These are phyloP conservation scores for Xanthoparmelia taractica DNA, from an alignment of 495 filamentous ascomycete species.

Conservation along the genomic window DNA sequence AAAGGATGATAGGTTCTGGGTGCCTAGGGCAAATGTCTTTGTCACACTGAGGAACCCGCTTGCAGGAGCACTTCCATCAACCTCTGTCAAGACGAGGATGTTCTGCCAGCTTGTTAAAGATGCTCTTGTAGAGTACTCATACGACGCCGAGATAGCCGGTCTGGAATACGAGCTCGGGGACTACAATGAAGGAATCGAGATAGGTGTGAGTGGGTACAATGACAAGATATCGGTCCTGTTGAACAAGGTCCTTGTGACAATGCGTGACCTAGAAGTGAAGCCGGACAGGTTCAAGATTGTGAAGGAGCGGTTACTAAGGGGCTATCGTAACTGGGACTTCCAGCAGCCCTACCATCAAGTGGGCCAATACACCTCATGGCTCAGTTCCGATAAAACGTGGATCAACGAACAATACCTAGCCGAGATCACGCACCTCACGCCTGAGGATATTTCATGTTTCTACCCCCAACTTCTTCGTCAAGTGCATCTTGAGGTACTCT, in stretches of 20 bases:
- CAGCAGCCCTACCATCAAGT: constrained; percentile 86
- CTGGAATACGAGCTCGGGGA: constrained; percentile 71
- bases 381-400: constrained; percentile 68
- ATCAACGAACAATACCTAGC: constrained; percentile 72
- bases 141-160: constrained; percentile 91
- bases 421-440: constrained; percentile 66
- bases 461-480: constrained; percentile 74
- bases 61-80: constrained; percentile 67
- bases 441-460: constrained; percentile 67
- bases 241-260: constrained; percentile 81
- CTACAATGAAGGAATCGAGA: constrained; percentile 63
- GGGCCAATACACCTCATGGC: constrained; percentile 72
- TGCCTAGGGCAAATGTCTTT: constrained; percentile 83
- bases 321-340: constrained; percentile 77
- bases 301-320: constrained; percentile 73
- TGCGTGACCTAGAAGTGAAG: constrained; percentile 75
- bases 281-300: constrained; percentile 83
- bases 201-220: constrained; percentile 84
- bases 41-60: constrained; percentile 74
- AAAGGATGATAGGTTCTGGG: constrained; percentile 98
- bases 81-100: constrained; percentile 65
- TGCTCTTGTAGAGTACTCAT: constrained; percentile 87
- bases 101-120: constrained; percentile 86
- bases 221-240: constrained; percentile 89
- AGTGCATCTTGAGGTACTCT: constrained; percentile 77